A percentile compares a stretch with the other conserved stretches of the same genome.
phyloP scores from a whole-genome alignment of 257 asterid species.

The Capsicum baccatum region DNA sequence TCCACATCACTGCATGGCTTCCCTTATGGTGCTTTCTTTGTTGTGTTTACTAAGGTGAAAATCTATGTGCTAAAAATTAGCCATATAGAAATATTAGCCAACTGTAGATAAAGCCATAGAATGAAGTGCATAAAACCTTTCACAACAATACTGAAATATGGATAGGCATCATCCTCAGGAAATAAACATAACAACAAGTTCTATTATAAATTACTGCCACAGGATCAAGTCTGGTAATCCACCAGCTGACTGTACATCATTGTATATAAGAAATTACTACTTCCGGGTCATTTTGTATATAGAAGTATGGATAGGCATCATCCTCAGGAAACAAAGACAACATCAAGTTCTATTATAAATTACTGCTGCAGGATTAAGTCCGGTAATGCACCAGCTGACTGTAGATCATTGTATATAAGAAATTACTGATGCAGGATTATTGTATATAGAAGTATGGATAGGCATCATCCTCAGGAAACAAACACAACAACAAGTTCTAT shows the following conservation, averaged over 20 bases:
- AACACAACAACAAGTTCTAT: background rate
- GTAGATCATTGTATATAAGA: too few relatives aligned
- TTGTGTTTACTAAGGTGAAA: background rate
- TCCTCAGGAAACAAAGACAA: background rate
- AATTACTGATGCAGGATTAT: too few relatives aligned
- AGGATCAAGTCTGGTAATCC: background rate
- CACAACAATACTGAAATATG: background rate
- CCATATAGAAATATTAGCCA: conserved; percentile 5
- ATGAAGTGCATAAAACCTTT: conserved; percentile 21
- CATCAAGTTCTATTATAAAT: background rate
- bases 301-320: background rate
- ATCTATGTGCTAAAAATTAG: background rate
- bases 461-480: background rate
- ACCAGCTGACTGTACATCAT: background rate
- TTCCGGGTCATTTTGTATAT: too few relatives aligned
- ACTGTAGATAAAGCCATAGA: background rate
- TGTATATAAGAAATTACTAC: too few relatives aligned
- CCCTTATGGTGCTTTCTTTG: background rate
- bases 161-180: background rate
- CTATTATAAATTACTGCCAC: background rate
- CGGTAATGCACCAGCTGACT: background rate
- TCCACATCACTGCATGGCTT: background rate
- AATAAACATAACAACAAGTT: background rate
- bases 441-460: background rate
- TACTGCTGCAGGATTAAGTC: background rate